phyloP scores from a whole-genome alignment of 148 eudicot genomes.

The Rhododendron mucronatum region DNA sequence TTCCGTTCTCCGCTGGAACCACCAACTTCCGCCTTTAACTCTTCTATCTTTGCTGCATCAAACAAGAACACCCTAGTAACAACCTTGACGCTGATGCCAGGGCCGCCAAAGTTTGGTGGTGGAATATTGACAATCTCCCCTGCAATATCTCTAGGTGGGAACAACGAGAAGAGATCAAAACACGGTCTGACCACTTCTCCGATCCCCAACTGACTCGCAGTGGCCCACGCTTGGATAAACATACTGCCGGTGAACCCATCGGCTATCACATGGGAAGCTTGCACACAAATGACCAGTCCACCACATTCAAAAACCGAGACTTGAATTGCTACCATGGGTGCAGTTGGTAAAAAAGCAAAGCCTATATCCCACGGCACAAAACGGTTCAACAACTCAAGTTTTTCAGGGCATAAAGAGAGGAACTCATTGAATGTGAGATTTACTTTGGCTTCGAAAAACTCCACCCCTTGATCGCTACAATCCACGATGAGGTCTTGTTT shows the following conservation, averaged over 20 bases:
- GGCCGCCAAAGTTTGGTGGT: background rate
- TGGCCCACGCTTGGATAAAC: background rate
- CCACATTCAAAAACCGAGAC: background rate
- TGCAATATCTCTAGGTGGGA: no score
- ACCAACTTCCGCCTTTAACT: background rate
- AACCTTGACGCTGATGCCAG: background rate
- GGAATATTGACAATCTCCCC: background rate
- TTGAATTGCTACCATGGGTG: background rate
- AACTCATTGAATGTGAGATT: background rate
- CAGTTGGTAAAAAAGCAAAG: background rate
- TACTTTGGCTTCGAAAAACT: background rate
- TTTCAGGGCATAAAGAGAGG: background rate
- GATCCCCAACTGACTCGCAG: background rate
- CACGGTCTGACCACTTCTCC: background rate
- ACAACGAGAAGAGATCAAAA: no score
- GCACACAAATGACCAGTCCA: background rate
- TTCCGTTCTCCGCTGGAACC: background rate
- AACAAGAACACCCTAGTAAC: background rate
- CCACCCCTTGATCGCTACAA: conserved; percentile 2
- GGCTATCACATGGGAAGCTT: background rate
- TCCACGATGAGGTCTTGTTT: background rate
- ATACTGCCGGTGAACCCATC: background rate
- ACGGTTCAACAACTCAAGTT: background rate
- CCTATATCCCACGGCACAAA: background rate
- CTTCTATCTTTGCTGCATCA: background rate